Evolutionary conservation across 495 filamentous ascomycete genomes (phyloP).

Genomic region (Friedmanniomyces endolithicus): DNA sequence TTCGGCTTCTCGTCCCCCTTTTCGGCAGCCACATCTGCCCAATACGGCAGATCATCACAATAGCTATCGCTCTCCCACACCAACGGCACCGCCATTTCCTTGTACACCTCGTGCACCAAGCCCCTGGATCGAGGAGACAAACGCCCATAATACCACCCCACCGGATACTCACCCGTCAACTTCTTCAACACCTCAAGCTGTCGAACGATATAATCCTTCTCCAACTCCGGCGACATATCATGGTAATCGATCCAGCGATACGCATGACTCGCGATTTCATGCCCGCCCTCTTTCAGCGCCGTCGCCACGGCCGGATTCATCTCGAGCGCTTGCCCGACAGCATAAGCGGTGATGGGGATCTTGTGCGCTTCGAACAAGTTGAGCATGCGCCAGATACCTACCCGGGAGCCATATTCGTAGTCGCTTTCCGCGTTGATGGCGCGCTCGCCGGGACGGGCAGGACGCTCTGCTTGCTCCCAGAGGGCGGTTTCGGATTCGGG

Average conservation of each 20-base stretch:
- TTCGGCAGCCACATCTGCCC: slow-evolving; percentile 33
- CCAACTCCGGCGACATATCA: slow-evolving; percentile 27
- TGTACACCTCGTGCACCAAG: slow-evolving; percentile 31
- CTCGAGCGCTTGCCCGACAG: slow-evolving; percentile 31
- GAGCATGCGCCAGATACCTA: slow-evolving; percentile 32
- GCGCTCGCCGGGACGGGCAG: slow-evolving; percentile 26
- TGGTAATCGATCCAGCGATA: slow-evolving; percentile 30
- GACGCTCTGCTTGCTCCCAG: slow-evolving; percentile 27
- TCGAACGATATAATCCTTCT: slow-evolving; percentile 33
- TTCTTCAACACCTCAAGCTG: slow-evolving; percentile 27
- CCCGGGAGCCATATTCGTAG: slow-evolving; percentile 33
- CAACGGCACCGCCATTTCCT: slow-evolving; percentile 28
- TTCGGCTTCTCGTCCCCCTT: slow-evolving; percentile 23
- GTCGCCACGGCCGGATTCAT: slow-evolving; percentile 28
- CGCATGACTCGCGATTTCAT: slow-evolving; percentile 32
- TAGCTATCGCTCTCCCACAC: slow-evolving; percentile 32
- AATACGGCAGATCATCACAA: slow-evolving; percentile 35
- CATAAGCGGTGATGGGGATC: slow-evolving; percentile 32
- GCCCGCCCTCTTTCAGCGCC: slow-evolving; percentile 27
- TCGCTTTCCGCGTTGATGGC: slow-evolving; percentile 29
- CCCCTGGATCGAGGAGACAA: slow-evolving; percentile 24
- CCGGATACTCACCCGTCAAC: slow-evolving; percentile 27
- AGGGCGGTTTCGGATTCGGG: slow-evolving; percentile 25
- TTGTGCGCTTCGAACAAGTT: slow-evolving; percentile 31
- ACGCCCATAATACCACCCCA: slow-evolving; percentile 34